Evolutionary conservation across 1,139 yeast species (phyloP), one percentile per base, ranked within the genome.

Genomic region (Nakaseomyces bracarensis): DNA sequence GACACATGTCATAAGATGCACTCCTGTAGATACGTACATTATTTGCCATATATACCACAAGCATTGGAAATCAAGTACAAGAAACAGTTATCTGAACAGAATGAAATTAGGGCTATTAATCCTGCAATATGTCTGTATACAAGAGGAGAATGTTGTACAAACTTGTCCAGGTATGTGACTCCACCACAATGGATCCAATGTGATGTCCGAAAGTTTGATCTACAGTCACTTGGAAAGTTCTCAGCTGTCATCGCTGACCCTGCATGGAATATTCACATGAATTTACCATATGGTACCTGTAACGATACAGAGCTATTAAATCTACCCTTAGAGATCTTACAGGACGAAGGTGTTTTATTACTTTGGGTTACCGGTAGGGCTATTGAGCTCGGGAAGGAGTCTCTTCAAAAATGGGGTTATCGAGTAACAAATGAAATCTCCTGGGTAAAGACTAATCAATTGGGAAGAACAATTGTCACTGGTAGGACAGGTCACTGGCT

Each of bases 401-500:
- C 91, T 8, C 65, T 89, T 44, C 61, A 61, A 5, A 76, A 74
- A 49, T 87, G 96, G 96, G 96, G 96, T 0, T 89, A 89, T 58
- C 58, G 61, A 25, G 75, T 82, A 5, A 66, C 77, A 20, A 91
- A 87, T 59, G 96, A 87, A 60, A 64, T 89, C 51, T 75, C 89
- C 16, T 89, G 97, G 97, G 75, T 86, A 46, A 89, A 89, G 60
- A 75, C 93, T 9, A 89, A 89, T 60, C 96, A 89, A 58, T 66
- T 89, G 46, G 77, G 81, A 25, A 67, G 95, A 48, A 89, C 96
- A 0, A 87, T 89, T 40, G 91, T 93, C 46, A 89, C 97, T 0
- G 97, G 97, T 1, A 68, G 96, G 48, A 89, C 97, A 0, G 97
- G 97, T 0, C 97, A 89, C 60, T 89, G 97, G 97, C 68, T 89